Evolutionary conservation across 2,329 filamentous ascomycete species (phyloP).

Genomic region (Atkinsonella hypoxylon): DNA sequence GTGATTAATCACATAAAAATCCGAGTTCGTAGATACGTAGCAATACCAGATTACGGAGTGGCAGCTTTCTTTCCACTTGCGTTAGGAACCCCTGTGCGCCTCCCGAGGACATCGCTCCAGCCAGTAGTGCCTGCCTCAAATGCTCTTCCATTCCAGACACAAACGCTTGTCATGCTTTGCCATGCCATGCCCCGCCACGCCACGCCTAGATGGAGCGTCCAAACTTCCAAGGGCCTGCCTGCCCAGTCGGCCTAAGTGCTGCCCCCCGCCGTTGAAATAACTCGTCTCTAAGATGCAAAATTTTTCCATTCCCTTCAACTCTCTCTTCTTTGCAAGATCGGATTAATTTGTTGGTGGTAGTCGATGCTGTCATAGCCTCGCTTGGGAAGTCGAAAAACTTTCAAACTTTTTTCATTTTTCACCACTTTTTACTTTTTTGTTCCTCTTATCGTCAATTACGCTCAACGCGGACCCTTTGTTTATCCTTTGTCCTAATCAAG

Average conservation of each 20-base stretch:
- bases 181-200: neutral
- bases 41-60: too few relatives aligned
- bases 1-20: too few relatives aligned
- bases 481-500: slow-evolving; percentile 1
- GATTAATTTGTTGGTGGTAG: slow-evolving; percentile 7
- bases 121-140: neutral
- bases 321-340: slow-evolving; percentile 5
- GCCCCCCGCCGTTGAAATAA: slow-evolving; percentile 6
- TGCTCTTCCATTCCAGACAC: too few relatives aligned
- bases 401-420: neutral
- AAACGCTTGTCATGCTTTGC: neutral
- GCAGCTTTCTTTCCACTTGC: too few relatives aligned
- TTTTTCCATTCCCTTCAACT: slow-evolving; percentile 3
- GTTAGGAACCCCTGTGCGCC: too few relatives aligned
- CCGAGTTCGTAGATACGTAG: too few relatives aligned
- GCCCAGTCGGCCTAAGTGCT: slow-evolving; percentile 1
- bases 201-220: neutral
- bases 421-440: neutral
- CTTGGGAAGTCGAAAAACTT: slow-evolving; percentile 4
- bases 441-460: neutral
- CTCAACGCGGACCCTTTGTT: neutral
- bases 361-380: slow-evolving; percentile 7
- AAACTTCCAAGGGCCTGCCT: neutral
- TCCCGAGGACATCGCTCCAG: neutral
- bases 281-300: slow-evolving; percentile 1